Evolutionary conservation across 257 asterid genomes (phyloP).

Genomic region (Schizonepeta tenuifolia): DNA sequence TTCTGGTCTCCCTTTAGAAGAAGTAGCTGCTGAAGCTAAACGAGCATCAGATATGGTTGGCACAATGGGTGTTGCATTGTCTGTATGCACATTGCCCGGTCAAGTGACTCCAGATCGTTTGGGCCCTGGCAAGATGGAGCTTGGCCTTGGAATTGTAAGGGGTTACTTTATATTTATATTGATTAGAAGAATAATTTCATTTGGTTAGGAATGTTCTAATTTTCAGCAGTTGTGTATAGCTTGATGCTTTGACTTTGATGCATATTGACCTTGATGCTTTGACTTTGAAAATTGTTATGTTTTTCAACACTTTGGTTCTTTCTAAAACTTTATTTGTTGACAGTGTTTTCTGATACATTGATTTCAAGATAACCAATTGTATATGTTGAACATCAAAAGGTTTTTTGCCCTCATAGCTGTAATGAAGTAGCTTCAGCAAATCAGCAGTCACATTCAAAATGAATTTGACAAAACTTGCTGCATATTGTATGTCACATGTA

Average conservation of each 20-base stretch:
- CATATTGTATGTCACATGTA: constrained; percentile 30
- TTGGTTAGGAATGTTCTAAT: constrained; percentile 13
- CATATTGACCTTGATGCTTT: constrained; percentile 8
- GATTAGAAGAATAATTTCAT: neutral
- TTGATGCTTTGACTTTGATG: no score
- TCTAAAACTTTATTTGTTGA: constrained; percentile 13
- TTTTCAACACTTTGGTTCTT: constrained; percentile 11
- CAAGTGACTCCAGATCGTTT: constrained; percentile 85
- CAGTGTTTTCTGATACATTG: constrained; percentile 21
- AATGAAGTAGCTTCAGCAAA: constrained; percentile 24
- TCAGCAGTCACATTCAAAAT: constrained; percentile 19
- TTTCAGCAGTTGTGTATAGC: constrained; percentile 22
- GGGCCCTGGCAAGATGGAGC: constrained; percentile 98
- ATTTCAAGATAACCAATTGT: constrained; percentile 3
- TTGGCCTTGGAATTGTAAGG: constrained; percentile 99
- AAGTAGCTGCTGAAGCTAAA: constrained; percentile 90
- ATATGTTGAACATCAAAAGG: constrained; percentile 5
- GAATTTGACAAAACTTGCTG: constrained; percentile 19
- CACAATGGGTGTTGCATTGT: constrained; percentile 95
- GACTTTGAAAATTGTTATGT: neutral
- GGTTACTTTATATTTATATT: constrained; percentile 29
- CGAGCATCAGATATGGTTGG: constrained; percentile 94
- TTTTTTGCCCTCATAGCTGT: constrained; percentile 13
- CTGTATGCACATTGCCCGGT: constrained; percentile 98
- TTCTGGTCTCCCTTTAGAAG: constrained; percentile 74